Conservation (phyloP, 345 rosid genomes). For the Gossypium bickii region DNA sequence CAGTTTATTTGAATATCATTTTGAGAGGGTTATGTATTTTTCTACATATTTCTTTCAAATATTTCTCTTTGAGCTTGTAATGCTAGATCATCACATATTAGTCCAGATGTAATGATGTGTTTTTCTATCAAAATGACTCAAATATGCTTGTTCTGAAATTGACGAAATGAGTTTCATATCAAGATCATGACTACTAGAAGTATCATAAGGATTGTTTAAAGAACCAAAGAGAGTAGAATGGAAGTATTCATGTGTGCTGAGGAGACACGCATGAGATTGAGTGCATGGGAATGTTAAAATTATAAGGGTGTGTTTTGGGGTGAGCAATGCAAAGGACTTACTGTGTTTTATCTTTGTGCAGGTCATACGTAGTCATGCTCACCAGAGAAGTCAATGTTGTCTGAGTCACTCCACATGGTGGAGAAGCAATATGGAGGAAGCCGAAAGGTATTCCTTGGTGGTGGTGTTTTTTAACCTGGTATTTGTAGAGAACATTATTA, state of each 20-base stretch:
- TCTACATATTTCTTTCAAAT: not conserved
- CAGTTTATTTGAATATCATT: not conserved
- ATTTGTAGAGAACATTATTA: slow-evolving; percentile 23
- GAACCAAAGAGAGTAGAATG: not conserved
- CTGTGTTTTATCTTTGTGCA: slow-evolving; percentile 29
- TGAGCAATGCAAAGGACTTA: not conserved
- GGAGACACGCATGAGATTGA: not conserved
- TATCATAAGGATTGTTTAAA: not conserved
- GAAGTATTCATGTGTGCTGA: not conserved
- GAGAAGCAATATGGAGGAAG: slow-evolving; percentile 49
- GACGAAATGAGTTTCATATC: not conserved
- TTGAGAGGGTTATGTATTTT: not conserved
- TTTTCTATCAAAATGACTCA: not conserved
- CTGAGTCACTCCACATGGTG: slow-evolving; percentile 42
- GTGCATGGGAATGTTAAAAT: not conserved
- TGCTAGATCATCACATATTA: not conserved
- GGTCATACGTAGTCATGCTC: slow-evolving; percentile 73
- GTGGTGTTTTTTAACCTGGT: slow-evolving; percentile 17
- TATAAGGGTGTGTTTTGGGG: not conserved
- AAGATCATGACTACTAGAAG: not conserved
- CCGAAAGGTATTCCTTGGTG: slow-evolving; percentile 33
- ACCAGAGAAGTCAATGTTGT: slow-evolving; percentile 53
- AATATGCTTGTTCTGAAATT: not conserved
- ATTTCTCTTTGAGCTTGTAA: not conserved
- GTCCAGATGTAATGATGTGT: not conserved